phyloP scores from a whole-genome alignment of 2,329 filamentous ascomycete species.

The Hypocrella siamensis region DNA sequence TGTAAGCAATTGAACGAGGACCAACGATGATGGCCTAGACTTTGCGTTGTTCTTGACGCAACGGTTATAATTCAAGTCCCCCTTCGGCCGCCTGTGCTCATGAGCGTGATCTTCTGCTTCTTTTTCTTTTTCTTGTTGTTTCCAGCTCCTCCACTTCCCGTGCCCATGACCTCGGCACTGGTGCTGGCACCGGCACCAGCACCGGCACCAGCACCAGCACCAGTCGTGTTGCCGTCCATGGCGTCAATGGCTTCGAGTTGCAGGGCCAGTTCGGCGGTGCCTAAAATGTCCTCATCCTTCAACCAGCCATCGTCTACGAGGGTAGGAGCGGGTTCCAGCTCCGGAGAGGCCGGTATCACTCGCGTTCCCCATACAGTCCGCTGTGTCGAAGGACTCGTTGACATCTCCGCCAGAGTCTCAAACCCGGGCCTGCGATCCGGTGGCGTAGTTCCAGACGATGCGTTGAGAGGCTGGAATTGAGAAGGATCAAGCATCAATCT shows the following conservation, averaged over 20 bases:
- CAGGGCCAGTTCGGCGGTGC: constrained; percentile 39
- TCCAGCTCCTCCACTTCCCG: constrained; percentile 16
- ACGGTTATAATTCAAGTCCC: no score
- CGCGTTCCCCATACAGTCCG: constrained; percentile 90
- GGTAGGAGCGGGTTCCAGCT: constrained; percentile 24
- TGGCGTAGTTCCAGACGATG: constrained; percentile 33
- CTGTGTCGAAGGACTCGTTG: constrained; percentile 60
- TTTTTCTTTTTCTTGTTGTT: constrained; percentile 45
- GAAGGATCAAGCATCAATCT: constrained; percentile 31
- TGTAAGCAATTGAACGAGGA: no score
- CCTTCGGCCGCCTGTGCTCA: constrained; percentile 48
- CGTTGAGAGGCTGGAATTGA: constrained; percentile 49
- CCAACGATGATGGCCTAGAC: no score
- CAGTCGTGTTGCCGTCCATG: constrained; percentile 13
- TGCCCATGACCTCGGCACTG: background rate
- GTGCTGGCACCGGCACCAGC: constrained; percentile 6
- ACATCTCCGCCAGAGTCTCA: constrained; percentile 56
- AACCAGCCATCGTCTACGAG: constrained; percentile 65
- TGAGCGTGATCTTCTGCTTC: constrained; percentile 56
- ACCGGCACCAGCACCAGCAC: constrained; percentile 3
- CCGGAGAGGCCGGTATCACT: constrained; percentile 44
- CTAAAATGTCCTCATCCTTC: constrained; percentile 61
- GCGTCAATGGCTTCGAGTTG: constrained; percentile 40
- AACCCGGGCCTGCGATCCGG: constrained; percentile 46
- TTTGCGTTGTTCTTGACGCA: no score